Base-by-base conservation (phyloP, 2,329 filamentous ascomycete species). In the Onygenales sp. region DNA sequence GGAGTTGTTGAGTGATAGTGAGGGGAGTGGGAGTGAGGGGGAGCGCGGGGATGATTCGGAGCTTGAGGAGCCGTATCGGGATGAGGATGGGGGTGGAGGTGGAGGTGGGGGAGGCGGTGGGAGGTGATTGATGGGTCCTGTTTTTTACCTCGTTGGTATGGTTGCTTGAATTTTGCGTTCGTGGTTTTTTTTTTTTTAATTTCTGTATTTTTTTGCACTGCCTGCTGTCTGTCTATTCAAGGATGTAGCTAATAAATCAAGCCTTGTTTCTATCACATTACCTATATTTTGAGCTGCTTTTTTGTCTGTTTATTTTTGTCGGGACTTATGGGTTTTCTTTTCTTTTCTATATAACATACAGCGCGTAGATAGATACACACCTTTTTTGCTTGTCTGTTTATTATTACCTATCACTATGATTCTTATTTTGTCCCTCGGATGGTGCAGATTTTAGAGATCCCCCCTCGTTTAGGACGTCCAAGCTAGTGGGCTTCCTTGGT, bases 1-100 rank as follows among this genome's bases (percentile, higher is more conserved):
- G 53, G 84, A 86, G 55, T 63, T 82, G 42, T 73, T 81, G 56
- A 77, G 73, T 58, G 72, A 70, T 72, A 14, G 69, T 66, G 66
- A 69, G 33, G 68, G 70, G 52, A 72, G 65, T 5, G 57, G 52
- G 11, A 41, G 72, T 9, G 71, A 68, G 14, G 73, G 77, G 54
- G 76, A 76, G 35, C 71, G 74, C 41, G 73, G 73, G 4, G 67
- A 64, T 45, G 75, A 75, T 36, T 45, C 39, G 5, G 74, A 73
- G 38, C 52, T 45, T 33, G 66, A 66, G 41, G 67, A 61, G n/a
- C 63, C 66, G 3, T 71, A 71, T 52, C 63, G 57, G 7, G 52
- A 53, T 48, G 52, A 54, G n/a, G 52, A 41, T 13, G 43, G 27
- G 32, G 13, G 11, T 32, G 32, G 10, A 31, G 47, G 47, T 42